Evolutionary conservation across 306 rosid genomes (phyloP).

Genomic region (Trifolium pratense): DNA sequence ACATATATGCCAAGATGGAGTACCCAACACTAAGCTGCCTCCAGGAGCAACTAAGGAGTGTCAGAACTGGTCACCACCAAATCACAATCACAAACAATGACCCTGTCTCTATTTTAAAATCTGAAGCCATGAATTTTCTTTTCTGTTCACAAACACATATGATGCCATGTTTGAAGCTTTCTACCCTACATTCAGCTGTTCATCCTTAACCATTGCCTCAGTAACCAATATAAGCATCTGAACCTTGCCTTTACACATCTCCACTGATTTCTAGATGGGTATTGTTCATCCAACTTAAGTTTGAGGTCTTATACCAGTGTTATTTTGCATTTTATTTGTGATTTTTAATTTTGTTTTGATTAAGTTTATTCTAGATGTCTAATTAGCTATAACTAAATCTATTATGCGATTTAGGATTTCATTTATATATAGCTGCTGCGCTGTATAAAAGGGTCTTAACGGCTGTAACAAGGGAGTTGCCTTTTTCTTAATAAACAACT

Average conservation of each 20-base stretch:
- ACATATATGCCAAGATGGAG: not conserved
- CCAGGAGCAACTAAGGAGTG: not conserved
- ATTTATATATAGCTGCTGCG: not conserved
- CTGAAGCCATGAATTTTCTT: not conserved
- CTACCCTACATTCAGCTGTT: not conserved
- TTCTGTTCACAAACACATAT: not conserved
- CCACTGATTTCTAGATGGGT: not conserved
- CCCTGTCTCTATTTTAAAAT: not conserved
- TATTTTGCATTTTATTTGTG: not conserved
- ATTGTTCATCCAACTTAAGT: constrained; percentile 2
- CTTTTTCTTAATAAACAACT: not conserved
- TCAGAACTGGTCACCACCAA: not conserved
- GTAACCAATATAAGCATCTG: not conserved
- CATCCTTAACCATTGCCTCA: not conserved
- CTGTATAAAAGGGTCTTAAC: not conserved
- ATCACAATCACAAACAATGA: not conserved
- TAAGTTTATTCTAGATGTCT: not conserved
- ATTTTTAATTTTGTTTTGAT: not conserved
- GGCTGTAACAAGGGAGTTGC: not conserved
- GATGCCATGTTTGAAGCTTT: constrained; percentile 2
- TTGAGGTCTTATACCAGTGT: not conserved
- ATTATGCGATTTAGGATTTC: not conserved
- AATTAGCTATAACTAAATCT: not conserved
- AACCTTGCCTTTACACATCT: not conserved
- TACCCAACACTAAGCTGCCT: not conserved